Conservation (phyloP, 2,329 filamentous ascomycete genomes). For the Phialocephala subalpina region DNA sequence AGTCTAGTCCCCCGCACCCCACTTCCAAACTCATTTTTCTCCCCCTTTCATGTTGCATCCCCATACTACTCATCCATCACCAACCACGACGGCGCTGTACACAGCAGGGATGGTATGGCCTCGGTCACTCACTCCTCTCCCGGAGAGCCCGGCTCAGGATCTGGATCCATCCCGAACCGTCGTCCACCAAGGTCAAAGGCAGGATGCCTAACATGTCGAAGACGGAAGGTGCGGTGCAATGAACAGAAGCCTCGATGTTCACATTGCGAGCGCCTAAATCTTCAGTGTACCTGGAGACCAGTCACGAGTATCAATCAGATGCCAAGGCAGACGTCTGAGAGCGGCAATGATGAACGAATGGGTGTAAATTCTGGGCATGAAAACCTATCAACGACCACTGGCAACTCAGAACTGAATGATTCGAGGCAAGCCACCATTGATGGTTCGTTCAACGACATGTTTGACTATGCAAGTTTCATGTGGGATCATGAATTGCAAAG, state of each 20-base stretch:
- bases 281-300: constrained; percentile 60
- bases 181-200: constrained; percentile 44
- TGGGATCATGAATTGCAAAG: constrained; percentile 50
- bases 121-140: background rate
- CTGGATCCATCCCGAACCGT: background rate
- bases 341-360: background rate
- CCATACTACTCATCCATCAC: background rate
- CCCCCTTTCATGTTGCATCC: background rate
- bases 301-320: constrained; percentile 1
- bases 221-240: constrained; percentile 63
- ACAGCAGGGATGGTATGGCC: background rate
- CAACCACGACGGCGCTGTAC: background rate
- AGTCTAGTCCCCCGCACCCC: background rate
- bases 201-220: constrained; percentile 57
- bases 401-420: constrained; percentile 6
- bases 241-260: constrained; percentile 60
- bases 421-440: constrained; percentile 7
- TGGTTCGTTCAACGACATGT: constrained; percentile 46
- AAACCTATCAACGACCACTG: background rate
- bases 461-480: constrained; percentile 58
- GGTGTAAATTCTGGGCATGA: background rate
- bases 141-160: background rate
- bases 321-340: background rate
- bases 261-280: constrained; percentile 60
- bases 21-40: constrained; percentile 1